Evolutionary conservation across 306 rosid species (phyloP).

Genomic region (Vigna angularis): DNA sequence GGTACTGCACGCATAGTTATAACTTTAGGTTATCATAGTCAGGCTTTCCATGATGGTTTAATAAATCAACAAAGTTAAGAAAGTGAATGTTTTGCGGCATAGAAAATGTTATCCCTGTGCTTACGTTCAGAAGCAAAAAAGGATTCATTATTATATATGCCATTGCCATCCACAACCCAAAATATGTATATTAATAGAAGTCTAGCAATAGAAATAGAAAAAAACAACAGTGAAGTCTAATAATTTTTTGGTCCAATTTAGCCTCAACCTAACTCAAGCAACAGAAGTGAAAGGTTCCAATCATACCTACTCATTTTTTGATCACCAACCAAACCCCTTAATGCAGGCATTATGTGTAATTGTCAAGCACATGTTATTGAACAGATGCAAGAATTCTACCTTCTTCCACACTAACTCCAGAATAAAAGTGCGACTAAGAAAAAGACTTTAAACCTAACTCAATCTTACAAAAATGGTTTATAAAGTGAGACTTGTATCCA

Average conservation of each 20-base stretch:
- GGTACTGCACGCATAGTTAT: constrained; percentile 33
- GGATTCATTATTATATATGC: constrained; percentile 21
- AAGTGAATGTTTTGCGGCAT: constrained; percentile 41
- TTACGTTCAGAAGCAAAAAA: constrained; percentile 38
- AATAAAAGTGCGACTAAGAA: background rate
- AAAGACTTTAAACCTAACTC: too few species aligned
- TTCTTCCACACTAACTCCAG: background rate
- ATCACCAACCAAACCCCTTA: constrained; percentile 34
- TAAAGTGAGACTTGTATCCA: too few species aligned
- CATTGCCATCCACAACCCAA: constrained; percentile 11
- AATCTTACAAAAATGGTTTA: too few species aligned
- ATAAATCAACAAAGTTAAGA: constrained; percentile 43
- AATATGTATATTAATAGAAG: background rate
- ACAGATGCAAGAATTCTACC: constrained; percentile 21
- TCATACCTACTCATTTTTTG: constrained; percentile 22
- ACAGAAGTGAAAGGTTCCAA: constrained; percentile 32
- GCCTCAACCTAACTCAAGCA: constrained; percentile 40
- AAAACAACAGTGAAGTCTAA: constrained; percentile 5
- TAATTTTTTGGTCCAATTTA: constrained; percentile 44
- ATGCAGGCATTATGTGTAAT: constrained; percentile 24
- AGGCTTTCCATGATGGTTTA: constrained; percentile 40
- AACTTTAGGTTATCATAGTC: constrained; percentile 27
- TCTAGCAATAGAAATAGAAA: background rate
- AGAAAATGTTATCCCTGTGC: constrained; percentile 38
- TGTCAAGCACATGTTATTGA: constrained; percentile 24